Evolutionary conservation across 1,139 yeast genomes (phyloP), one percentile per base, ranked within the genome.

Genomic region (Yarrowia galli): DNA sequence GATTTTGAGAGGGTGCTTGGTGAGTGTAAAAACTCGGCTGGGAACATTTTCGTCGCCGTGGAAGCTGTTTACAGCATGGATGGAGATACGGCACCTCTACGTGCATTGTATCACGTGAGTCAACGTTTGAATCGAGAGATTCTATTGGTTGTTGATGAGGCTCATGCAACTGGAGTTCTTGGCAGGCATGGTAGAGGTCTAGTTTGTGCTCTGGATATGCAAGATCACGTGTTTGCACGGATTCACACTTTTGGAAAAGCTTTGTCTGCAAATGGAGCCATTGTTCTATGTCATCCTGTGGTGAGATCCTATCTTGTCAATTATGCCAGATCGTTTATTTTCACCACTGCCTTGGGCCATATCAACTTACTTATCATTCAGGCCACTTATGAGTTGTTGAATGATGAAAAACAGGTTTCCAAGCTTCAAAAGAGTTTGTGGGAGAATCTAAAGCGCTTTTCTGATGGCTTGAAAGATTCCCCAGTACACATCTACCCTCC

Each of bases 51-150:
- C 61, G 56, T 75, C 2, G 77, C 75, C 7, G 69, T 75, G 10
- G 77, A 75, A 58, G 70, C 74, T 7, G 74, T 75, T 7, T 75
- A 75, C 67, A 74, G 76, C 65, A 75, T 75, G 77, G 77, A 75
- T 67, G 77, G 77, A 25, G 77, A 75, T 61, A 58, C 69, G 38
- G 18, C 73, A 71, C 38, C 67, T 74, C 20, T 67, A 70, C 16
- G 51, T 58, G 12, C n/a, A n/a, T n/a, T n/a, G 28, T 65, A n/a
- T 25, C 71, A n/a, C 67, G n/a, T n/a, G n/a, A n/a, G n/a, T n/a
- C n/a, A 70, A 12, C 38, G 54, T 7, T 56, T 67, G 13, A 18
- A 43, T 5, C 60, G 68, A 1, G 71, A 69, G 9, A 71, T 72
- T 9, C 70, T 72, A 51, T 20, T 75, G 15, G 71, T 75, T 13